Conservation (phyloP, 768 basidiomycete genomes). For the Phanerochaete sordida region DNA sequence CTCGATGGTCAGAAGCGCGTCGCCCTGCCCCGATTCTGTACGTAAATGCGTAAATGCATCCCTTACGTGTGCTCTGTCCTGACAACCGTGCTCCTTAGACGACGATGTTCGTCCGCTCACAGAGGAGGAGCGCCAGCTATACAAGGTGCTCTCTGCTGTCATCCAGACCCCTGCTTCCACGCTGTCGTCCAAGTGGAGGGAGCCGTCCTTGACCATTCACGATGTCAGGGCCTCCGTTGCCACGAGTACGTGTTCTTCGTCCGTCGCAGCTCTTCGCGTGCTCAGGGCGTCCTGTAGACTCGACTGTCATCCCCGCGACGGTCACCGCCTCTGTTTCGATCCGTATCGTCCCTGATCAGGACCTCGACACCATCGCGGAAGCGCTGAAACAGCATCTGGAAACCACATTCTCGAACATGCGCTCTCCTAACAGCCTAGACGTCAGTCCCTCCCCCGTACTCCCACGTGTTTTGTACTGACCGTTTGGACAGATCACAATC, state of each 20-base stretch:
- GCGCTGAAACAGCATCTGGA: conserved; percentile 58
- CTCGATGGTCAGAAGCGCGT: conserved; percentile 56
- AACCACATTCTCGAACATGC: conserved; percentile 51
- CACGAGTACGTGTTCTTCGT: conserved; percentile 47
- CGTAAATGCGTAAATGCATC: no score
- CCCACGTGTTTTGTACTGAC: neutral
- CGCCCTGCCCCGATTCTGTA: conserved; percentile 80
- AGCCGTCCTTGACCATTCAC: conserved; percentile 88
- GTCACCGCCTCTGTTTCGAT: conserved; percentile 86
- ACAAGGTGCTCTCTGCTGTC: conserved; percentile 63
- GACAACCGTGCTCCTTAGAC: conserved; percentile 50
- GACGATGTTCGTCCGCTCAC: conserved; percentile 72
- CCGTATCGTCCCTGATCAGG: conserved; percentile 94
- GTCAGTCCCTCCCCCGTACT: conserved; percentile 35
- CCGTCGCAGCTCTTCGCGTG: neutral
- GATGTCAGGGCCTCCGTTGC: conserved; percentile 81
- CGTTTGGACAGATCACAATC: conserved; percentile 57
- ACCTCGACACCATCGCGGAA: conserved; percentile 62
- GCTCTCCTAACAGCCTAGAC: conserved; percentile 69
- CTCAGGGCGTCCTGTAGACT: conserved; percentile 39
- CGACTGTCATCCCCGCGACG: conserved; percentile 84
- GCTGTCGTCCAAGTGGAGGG: conserved; percentile 79
- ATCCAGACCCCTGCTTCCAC: conserved; percentile 65
- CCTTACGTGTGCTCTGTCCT: no score
- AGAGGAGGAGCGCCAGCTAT: conserved; percentile 62